Conservation (phyloP, 2,329 filamentous ascomycete genomes). For the Neopestalotiopsis sp. region DNA sequence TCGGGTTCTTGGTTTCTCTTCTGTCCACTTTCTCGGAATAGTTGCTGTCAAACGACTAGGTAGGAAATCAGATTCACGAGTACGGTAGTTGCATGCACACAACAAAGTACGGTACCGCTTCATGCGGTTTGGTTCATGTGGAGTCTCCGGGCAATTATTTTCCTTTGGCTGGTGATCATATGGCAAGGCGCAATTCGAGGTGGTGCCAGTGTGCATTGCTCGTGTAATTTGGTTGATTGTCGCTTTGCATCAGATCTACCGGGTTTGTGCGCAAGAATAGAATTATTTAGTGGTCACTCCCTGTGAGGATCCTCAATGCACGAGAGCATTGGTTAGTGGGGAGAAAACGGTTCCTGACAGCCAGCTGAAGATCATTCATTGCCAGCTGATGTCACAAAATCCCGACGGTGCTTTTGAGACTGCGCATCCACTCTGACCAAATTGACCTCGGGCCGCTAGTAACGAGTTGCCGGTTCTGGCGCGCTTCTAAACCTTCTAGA, state of each 20-base stretch:
- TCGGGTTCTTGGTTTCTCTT: not conserved
- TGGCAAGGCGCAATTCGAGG: not conserved
- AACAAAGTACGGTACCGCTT: not conserved
- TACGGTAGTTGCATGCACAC: not conserved
- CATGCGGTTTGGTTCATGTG: not conserved
- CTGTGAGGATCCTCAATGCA: slow-evolving; percentile 2
- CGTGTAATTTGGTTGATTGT: not conserved
- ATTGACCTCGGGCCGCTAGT: not conserved
- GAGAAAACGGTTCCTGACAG: not conserved
- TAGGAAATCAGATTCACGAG: slow-evolving; percentile 1
- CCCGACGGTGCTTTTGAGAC: slow-evolving; percentile 6
- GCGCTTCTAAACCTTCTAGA: slow-evolving; percentile 15
- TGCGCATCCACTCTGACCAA: not conserved
- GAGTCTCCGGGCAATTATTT: not conserved
- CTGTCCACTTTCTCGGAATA: slow-evolving; percentile 2
- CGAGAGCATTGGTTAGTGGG: not conserved
- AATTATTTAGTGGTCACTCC: slow-evolving; percentile 3
- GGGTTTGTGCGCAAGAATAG: not conserved
- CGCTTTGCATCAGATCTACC: slow-evolving; percentile 3
- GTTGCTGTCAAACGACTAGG: not conserved
- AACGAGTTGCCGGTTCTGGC: slow-evolving; percentile 9
- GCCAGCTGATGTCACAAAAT: not conserved
- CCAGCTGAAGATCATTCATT: not conserved
- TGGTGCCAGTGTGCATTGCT: not conserved
- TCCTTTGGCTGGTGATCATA: not conserved